Evolutionary conservation across 257 asterid genomes (phyloP), one percentile per base, ranked within the genome.

Genomic region (Salvia splendens): DNA sequence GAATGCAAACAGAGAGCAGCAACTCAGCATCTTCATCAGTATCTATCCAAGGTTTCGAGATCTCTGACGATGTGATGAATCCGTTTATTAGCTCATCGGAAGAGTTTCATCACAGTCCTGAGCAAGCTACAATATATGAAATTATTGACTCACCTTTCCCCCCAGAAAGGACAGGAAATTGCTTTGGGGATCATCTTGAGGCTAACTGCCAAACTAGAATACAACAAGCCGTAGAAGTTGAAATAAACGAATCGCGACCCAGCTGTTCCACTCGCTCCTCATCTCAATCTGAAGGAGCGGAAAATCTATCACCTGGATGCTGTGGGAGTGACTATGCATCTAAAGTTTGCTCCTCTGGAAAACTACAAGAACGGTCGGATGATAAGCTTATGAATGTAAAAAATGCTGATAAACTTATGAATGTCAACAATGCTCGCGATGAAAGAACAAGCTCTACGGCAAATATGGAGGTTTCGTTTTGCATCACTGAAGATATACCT

Each of bases 21-120:
- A 82, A 90, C 73, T 90, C 96, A 10, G 95, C 89, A 20, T 85
- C 92, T 53, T 85, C 96, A 68, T 83, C 87, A 0, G 85, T 89
- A 67, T 83, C 95, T 12, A 72, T 87, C 68, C 96, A 89, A 81
- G 89, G 84, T 68, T 86, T 83, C 52, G 98, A 86, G 71, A 75
- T 88, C 72, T 79, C 79, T 77, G 94, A 84, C 69, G 96, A 85
- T 73, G 75, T 82, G 5, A 52, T 77, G 5, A 70, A 87, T 46
- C 86, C 87, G 40, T 74, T 79, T 68, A 53, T 64, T 38, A 59
- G 57, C 60, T 63, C 81, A 50, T 51, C 83, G 3, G 86, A 72
- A 42, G 80, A 79, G 77, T 59, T 63, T 58, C 68, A 69, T 72
- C 64, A 65, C n/a, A 64, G 65, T 68, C 83, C 70, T 17, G 84